Percentiles rank a stretch among this genome's conserved stretches.
phyloP scores from a whole-genome alignment of 2,329 filamentous ascomycete species.

The Phoma sp. region DNA sequence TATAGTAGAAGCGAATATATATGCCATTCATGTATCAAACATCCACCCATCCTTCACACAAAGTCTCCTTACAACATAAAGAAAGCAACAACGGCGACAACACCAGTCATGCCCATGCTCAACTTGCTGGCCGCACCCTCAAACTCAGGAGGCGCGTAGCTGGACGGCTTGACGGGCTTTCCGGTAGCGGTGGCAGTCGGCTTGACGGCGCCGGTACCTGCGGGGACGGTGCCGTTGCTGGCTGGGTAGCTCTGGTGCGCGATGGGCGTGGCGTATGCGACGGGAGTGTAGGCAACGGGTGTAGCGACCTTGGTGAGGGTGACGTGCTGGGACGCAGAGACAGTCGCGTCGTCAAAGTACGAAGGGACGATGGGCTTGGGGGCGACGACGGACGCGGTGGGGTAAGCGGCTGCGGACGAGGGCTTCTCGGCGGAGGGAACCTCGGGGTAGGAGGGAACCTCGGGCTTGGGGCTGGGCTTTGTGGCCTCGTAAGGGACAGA shows the following conservation, averaged over 20 bases:
- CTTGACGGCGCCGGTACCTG: constrained; percentile 18
- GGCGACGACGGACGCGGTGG: not conserved
- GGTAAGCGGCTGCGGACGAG: not conserved
- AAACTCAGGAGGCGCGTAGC: constrained; percentile 26
- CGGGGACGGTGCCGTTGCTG: constrained; percentile 14
- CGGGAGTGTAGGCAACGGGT: constrained; percentile 22
- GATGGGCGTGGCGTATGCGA: constrained; percentile 8
- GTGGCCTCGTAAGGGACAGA: constrained; percentile 5
- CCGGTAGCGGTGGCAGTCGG: constrained; percentile 4
- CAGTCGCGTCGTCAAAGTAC: constrained; percentile 7
- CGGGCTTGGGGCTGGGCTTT: constrained; percentile 4
- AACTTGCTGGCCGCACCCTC: constrained; percentile 36
- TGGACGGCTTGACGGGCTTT: constrained; percentile 22
- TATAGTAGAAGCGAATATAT: constrained; percentile 11
- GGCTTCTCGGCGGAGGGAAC: constrained; percentile 13
- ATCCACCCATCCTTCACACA: not conserved
- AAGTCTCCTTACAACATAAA: constrained; percentile 29
- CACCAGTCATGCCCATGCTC: constrained; percentile 28
- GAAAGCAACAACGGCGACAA: constrained; percentile 29
- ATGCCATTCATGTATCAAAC: not conserved
- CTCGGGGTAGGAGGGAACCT: constrained; percentile 16
- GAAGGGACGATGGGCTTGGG: constrained; percentile 5
- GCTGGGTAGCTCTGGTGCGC: constrained; percentile 15
- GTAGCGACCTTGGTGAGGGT: constrained; percentile 35
- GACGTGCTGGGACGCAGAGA: constrained; percentile 21